Base-by-base conservation (phyloP, 345 rosid genomes). In the Bruguiera sexangula region DNA sequence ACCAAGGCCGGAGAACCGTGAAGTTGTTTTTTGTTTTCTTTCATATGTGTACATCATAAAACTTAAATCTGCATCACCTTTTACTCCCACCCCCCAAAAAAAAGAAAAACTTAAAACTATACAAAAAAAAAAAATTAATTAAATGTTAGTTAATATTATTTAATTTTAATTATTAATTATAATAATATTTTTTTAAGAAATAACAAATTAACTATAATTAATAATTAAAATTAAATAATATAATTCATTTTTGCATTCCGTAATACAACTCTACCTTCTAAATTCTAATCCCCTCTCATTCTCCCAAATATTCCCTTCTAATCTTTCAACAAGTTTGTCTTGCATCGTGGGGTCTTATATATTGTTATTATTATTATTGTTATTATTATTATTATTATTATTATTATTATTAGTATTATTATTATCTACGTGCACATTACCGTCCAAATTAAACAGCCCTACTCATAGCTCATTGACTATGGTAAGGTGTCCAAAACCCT, bases 231-330 rank as follows among this genome's bases (percentile, higher is more conserved):
- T 0, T 5, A 6, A 32, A 1, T 32, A 32, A 32, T 32, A 32
- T 32, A 1, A 32, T 6, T 5, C 36, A 7, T 8, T 34, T 34
- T 34, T 34, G 37, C 37, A 8, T 34, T 31, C 8, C 2, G 2
- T 2, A 34, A 34, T 34, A 34, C 10, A 34, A 7, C 37, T 6
- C 37, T 80, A 79, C 75, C 83, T 82, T 88, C 88, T 5, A 11
- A 24, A 3, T 56, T 56, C 18, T 86, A 81, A 82, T 86, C 80
- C 84, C 79, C 77, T 83, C 76, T 76, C 81, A 76, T 81, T 76
- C 85, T 84, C 93, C 87, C 87, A 86, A 82, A 88, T 88, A 86
- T 84, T 88, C 89, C 77, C 76, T 82, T 81, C 76, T 69, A 78
- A 79, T 78, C 75, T 76, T 76, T 76, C 80, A 68, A 65, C 71